Conservation (phyloP, 2,329 filamentous ascomycete genomes). For the Penicillium sp. region DNA sequence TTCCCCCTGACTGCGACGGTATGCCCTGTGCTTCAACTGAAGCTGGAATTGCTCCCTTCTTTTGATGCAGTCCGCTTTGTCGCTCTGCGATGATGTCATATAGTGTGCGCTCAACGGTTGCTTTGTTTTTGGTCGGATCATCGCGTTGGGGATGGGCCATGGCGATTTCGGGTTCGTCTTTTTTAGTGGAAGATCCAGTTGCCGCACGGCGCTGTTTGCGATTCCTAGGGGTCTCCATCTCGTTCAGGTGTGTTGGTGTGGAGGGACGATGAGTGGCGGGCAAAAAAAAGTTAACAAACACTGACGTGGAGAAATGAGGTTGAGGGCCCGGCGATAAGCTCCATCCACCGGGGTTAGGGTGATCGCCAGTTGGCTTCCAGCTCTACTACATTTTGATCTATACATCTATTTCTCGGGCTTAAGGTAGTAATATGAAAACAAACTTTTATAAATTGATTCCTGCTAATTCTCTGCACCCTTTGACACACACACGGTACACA, state of each 20-base stretch:
- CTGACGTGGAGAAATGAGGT: slow-evolving; percentile 12
- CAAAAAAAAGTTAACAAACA: slow-evolving; percentile 6
- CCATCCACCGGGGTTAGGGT: slow-evolving; percentile 1
- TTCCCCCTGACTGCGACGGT: slow-evolving; percentile 16
- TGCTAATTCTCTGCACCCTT: neutral
- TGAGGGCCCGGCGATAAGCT: slow-evolving; percentile 12
- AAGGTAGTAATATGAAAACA: neutral
- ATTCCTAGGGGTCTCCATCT: slow-evolving; percentile 37
- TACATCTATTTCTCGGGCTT: neutral
- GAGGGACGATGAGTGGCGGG: neutral
- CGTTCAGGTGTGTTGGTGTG: neutral
- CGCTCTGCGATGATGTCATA: slow-evolving; percentile 48
- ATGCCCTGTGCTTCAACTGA: slow-evolving; percentile 5
- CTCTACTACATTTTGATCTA: neutral
- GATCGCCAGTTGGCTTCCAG: neutral
- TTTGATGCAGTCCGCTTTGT: slow-evolving; percentile 35
- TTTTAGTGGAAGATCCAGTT: slow-evolving; percentile 22
- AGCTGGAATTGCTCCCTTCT: neutral
- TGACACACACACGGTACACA: neutral
- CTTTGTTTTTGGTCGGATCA: slow-evolving; percentile 28
- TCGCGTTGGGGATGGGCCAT: slow-evolving; percentile 25
- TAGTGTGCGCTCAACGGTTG: slow-evolving; percentile 38
- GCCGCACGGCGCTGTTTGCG: slow-evolving; percentile 44
- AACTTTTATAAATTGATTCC: neutral
- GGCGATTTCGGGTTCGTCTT: slow-evolving; percentile 17